Conservation (phyloP, 2,329 filamentous ascomycete genomes). For the Blastomyces parvus region DNA sequence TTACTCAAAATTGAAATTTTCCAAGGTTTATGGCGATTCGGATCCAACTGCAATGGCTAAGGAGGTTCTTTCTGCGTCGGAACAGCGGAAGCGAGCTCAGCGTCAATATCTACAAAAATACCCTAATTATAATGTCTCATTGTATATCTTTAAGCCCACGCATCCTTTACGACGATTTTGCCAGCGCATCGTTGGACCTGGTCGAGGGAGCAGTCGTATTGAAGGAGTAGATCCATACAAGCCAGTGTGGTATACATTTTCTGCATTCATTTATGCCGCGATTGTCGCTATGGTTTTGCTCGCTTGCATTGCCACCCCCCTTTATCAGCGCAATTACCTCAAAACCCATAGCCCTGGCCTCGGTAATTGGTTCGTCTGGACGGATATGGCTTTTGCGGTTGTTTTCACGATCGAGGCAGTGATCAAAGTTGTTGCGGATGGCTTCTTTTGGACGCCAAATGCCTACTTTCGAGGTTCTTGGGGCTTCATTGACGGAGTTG, state of each 20-base stretch:
- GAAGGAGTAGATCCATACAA: constrained; percentile 86
- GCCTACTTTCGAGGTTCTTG: constrained; percentile 94
- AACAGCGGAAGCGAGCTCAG: constrained; percentile 76
- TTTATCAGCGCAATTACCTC: constrained; percentile 88
- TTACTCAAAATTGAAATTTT: constrained; percentile 69
- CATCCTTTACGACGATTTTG: constrained; percentile 74
- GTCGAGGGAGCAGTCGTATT: constrained; percentile 73
- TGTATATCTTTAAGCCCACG: constrained; percentile 73
- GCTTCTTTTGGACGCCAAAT: constrained; percentile 92
- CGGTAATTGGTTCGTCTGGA: constrained; percentile 89
- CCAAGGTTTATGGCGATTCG: constrained; percentile 62
- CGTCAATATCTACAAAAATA: constrained; percentile 80
- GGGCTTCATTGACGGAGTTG: constrained; percentile 90
- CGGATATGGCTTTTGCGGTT: constrained; percentile 78
- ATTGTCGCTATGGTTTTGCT: constrained; percentile 98
- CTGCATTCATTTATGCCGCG: constrained; percentile 82
- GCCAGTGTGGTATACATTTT: constrained; percentile 84
- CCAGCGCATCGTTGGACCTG: constrained; percentile 82
- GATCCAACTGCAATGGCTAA: constrained; percentile 83
- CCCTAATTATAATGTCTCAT: constrained; percentile 82
- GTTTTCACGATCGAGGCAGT: constrained; percentile 77
- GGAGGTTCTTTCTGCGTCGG: constrained; percentile 75
- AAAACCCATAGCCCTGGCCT: constrained; percentile 48
- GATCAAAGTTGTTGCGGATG: constrained; percentile 92
- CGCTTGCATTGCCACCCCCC: constrained; percentile 84